These are phyloP conservation scores for Coprinopsis sp. DNA, from an alignment of 768 basidiomycete genomes.

Conservation along the genomic window DNA sequence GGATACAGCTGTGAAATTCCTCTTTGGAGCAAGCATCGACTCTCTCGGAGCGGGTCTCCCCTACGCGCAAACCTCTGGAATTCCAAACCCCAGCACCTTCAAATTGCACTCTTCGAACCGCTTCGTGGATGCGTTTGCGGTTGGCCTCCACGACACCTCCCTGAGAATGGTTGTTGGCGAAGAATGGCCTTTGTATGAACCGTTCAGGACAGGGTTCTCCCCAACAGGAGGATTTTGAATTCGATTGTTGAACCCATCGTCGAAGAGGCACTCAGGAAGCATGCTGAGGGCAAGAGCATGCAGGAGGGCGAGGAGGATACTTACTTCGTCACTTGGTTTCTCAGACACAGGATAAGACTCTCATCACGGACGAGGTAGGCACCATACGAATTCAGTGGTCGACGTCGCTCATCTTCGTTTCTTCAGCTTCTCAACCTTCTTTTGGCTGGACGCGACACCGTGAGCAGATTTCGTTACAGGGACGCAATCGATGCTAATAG, in stretches of 20 bases:
- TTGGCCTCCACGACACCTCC: slow-evolving; percentile 44
- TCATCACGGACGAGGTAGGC: slow-evolving; percentile 26
- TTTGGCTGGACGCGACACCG: slow-evolving; percentile 42
- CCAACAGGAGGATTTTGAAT: slow-evolving; percentile 49
- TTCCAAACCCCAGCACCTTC: slow-evolving; percentile 14
- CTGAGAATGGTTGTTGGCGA: slow-evolving; percentile 33
- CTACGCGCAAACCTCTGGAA: slow-evolving; percentile 36
- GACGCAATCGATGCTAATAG: background rate
- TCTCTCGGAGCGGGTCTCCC: slow-evolving; percentile 48
- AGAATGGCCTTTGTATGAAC: slow-evolving; percentile 55
- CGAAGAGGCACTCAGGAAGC: slow-evolving; percentile 41
- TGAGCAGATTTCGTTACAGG: slow-evolving; percentile 11
- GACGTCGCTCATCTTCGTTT: too few species aligned
- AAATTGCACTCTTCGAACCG: slow-evolving; percentile 3
- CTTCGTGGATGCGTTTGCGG: slow-evolving; percentile 39
- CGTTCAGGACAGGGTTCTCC: slow-evolving; percentile 37
- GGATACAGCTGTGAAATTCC: slow-evolving; percentile 61
- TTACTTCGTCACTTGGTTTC: slow-evolving; percentile 51
- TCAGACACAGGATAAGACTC: slow-evolving; percentile 30
- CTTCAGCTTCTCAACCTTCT: slow-evolving; percentile 16
- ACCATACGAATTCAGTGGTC: slow-evolving; percentile 9
- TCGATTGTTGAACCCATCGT: slow-evolving; percentile 50
- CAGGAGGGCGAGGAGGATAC: slow-evolving; percentile 39
- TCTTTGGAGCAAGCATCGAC: slow-evolving; percentile 56
- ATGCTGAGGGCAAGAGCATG: slow-evolving; percentile 1